Evolutionary conservation across 441 rosid genomes (phyloP).

Genomic region (Brassica hybrid): DNA sequence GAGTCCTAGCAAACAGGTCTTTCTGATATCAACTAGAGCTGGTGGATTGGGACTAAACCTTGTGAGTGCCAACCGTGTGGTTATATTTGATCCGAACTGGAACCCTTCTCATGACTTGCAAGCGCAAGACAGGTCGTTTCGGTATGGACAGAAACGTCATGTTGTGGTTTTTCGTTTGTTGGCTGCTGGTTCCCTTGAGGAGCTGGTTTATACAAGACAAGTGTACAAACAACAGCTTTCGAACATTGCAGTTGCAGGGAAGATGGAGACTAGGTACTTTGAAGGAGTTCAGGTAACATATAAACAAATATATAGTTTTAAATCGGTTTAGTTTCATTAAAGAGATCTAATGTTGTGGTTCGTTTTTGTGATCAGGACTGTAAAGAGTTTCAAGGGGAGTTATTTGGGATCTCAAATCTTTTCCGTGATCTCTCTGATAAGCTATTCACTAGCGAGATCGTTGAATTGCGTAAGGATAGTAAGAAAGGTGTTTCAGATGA

Average conservation of each 20-base stretch:
- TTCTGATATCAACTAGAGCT: constrained; percentile 96
- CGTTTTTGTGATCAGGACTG: constrained; percentile 65
- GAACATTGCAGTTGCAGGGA: constrained; percentile 91
- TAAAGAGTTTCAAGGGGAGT: constrained; percentile 92
- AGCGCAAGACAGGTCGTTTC: constrained; percentile 97
- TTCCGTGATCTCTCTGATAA: constrained; percentile 91
- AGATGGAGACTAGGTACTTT: constrained; percentile 91
- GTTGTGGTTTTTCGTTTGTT: constrained; percentile 93
- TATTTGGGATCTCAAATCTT: constrained; percentile 90
- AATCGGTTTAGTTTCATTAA: neutral
- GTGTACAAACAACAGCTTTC: constrained; percentile 97
- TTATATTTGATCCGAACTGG: constrained; percentile 97
- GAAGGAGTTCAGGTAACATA: constrained; percentile 99
- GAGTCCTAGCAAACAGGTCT: too few relatives aligned
- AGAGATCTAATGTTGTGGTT: constrained; percentile 18
- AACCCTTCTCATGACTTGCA: constrained; percentile 97
- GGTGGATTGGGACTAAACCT: constrained; percentile 99
- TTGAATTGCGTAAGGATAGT: constrained; percentile 56
- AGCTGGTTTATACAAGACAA: constrained; percentile 88
- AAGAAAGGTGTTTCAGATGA: constrained; percentile 40
- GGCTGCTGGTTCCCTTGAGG: constrained; percentile 96
- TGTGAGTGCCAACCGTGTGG: constrained; percentile 90
- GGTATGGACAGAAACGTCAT: constrained; percentile 94
- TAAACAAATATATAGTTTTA: neutral
- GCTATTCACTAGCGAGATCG: constrained; percentile 84